phyloP scores from a whole-genome alignment of 306 rosid genomes.

The Gillenia trifoliata region DNA sequence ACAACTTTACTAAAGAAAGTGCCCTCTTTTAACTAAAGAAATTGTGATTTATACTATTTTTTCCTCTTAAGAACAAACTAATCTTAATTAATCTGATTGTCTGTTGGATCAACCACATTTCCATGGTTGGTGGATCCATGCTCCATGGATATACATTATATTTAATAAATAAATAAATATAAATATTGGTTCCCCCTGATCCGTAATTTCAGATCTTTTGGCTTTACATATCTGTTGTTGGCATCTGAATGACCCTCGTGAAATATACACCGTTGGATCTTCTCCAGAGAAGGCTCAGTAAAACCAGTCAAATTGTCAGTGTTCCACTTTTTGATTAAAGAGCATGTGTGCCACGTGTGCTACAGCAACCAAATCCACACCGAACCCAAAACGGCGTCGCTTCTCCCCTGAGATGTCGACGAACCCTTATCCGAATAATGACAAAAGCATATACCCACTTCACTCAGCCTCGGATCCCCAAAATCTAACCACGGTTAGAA shows the following conservation, averaged over 20 bases:
- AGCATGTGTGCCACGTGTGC: not conserved
- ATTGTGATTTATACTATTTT: no score
- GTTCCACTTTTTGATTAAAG: not conserved
- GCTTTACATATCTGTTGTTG: not conserved
- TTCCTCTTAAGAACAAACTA: no score
- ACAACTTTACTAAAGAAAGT: not conserved
- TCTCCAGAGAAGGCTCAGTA: not conserved
- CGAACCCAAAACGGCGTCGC: slow-evolving; percentile 33
- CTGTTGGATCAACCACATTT: no score
- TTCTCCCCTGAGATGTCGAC: not conserved
- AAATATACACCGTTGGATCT: not conserved
- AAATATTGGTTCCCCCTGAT: not conserved
- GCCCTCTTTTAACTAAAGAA: no score
- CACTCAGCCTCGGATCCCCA: slow-evolving; percentile 28
- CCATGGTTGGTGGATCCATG: not conserved
- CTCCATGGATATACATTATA: not conserved
- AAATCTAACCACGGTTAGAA: slow-evolving; percentile 41
- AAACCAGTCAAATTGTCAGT: not conserved
- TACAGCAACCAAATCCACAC: not conserved
- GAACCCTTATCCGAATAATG: slow-evolving; percentile 3
- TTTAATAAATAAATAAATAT: not conserved
- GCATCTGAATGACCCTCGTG: not conserved
- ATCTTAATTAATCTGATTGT: no score
- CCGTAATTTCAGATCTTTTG: slow-evolving; percentile 15
- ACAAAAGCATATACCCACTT: slow-evolving; percentile 26